Evolutionary conservation across 2,329 filamentous ascomycete species (phyloP).

Genomic region (Bipolaris cookei): DNA sequence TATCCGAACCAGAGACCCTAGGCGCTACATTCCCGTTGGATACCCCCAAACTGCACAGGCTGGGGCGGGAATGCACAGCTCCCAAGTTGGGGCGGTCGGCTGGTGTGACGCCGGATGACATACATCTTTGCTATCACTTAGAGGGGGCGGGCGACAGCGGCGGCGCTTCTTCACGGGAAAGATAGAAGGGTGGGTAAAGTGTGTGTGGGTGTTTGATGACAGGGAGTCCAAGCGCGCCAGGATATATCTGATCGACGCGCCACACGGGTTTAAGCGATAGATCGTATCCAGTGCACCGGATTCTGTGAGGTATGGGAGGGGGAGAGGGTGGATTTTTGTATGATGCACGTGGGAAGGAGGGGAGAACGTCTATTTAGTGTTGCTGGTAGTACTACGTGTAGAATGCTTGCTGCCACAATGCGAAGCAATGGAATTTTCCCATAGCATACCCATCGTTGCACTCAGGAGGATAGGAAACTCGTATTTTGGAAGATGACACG

Average conservation of each 20-base stretch:
- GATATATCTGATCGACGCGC: conserved; percentile 18
- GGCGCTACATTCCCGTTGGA: background rate
- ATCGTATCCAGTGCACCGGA: conserved; percentile 22
- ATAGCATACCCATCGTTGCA: no score
- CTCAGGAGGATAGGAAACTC: no score
- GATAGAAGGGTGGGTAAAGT: background rate
- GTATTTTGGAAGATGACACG: background rate
- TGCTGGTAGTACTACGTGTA: no score
- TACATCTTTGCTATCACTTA: background rate
- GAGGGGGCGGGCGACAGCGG: no score
- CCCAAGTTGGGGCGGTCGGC: background rate
- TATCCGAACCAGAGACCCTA: background rate
- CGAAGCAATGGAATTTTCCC: no score
- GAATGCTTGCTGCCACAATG: no score
- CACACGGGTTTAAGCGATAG: conserved; percentile 16
- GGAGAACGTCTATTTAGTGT: background rate
- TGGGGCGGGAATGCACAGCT: no score
- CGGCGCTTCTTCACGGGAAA: background rate
- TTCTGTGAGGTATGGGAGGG: background rate
- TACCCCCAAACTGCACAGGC: no score
- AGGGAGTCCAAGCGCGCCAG: background rate
- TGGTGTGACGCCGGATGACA: background rate
- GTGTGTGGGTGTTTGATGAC: background rate
- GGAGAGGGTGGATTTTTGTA: no score
- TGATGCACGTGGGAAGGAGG: background rate